A percentile compares a stretch with the other conserved stretches of the same genome.
These are phyloP conservation scores for Lactuca saligna DNA, from an alignment of 129 eudicot species.

Conservation along the genomic window DNA sequence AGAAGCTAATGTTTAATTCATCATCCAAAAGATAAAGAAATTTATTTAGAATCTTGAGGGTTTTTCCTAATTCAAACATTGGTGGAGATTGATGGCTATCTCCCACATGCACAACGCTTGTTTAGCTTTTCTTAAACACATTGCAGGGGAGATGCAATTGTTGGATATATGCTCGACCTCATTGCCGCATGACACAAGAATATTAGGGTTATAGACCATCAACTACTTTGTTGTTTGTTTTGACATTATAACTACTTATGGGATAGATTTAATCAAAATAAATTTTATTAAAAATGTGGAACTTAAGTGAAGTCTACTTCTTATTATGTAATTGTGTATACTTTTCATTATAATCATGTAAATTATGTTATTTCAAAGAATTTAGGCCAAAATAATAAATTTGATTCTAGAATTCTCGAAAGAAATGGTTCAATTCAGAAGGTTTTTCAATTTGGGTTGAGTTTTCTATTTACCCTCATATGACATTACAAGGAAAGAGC, in stretches of 20 bases:
- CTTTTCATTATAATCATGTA: too few species aligned
- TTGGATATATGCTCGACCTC: constrained; percentile 2
- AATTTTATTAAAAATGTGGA: neutral
- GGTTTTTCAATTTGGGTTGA: too few species aligned
- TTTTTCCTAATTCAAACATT: neutral
- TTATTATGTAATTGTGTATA: too few species aligned
- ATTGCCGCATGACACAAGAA: neutral
- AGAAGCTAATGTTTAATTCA: constrained; percentile 33
- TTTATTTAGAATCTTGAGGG: constrained; percentile 10
- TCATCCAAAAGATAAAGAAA: constrained; percentile 21
- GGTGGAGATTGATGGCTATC: constrained; percentile 19
- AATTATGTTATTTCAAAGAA: neutral
- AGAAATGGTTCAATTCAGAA: too few species aligned
- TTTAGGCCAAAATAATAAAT: too few species aligned
- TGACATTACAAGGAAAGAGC: too few species aligned
- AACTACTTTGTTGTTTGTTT: neutral
- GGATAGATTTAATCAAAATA: constrained; percentile 7
- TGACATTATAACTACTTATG: constrained; percentile 1
- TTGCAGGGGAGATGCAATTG: neutral
- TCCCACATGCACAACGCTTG: neutral
- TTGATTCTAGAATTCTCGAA: too few species aligned
- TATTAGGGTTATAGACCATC: constrained; percentile 5
- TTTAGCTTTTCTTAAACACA: constrained; percentile 4
- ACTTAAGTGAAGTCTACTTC: neutral
- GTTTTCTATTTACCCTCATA: too few species aligned